A percentile compares a stretch with the other conserved stretches of the same genome.
phyloP scores from a whole-genome alignment of 1,139 yeast genomes.

The Protomyces gravidus region DNA sequence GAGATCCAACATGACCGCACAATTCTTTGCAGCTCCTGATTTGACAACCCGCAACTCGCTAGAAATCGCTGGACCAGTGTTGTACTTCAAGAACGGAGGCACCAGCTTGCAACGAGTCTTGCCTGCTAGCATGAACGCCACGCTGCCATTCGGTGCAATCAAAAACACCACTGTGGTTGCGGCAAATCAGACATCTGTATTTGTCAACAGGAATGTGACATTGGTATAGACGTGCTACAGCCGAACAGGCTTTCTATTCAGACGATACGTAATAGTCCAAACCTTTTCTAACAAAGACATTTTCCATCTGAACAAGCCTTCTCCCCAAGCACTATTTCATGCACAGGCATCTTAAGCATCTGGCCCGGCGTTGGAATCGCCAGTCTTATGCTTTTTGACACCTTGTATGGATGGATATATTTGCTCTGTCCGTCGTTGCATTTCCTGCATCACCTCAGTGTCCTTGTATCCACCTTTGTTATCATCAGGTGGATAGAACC shows the following conservation, averaged over 20 bases:
- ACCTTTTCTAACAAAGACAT: too few species aligned
- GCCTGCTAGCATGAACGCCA: neutral
- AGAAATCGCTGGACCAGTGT: neutral
- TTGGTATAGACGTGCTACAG: neutral
- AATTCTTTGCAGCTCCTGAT: neutral
- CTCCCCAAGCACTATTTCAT: too few species aligned
- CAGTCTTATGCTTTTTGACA: too few species aligned
- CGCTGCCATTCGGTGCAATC: neutral
- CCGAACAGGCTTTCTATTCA: too few species aligned
- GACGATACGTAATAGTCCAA: too few species aligned
- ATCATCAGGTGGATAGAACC: conserved; percentile 29
- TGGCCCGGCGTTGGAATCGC: too few species aligned
- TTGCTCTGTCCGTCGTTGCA: conserved; percentile 11
- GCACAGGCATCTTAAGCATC: too few species aligned
- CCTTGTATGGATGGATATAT: too few species aligned
- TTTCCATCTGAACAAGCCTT: too few species aligned
- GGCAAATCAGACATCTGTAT: neutral
- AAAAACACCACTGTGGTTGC: neutral
- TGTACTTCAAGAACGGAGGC: neutral
- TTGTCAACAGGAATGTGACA: neutral
- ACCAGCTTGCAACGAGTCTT: neutral
- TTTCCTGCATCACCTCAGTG: neutral
- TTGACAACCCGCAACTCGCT: neutral
- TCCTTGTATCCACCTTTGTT: neutral
- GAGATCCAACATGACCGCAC: neutral